Evolutionary conservation across 1,139 yeast species (phyloP).

Genomic region (Arxiozyma heterogenica): DNA sequence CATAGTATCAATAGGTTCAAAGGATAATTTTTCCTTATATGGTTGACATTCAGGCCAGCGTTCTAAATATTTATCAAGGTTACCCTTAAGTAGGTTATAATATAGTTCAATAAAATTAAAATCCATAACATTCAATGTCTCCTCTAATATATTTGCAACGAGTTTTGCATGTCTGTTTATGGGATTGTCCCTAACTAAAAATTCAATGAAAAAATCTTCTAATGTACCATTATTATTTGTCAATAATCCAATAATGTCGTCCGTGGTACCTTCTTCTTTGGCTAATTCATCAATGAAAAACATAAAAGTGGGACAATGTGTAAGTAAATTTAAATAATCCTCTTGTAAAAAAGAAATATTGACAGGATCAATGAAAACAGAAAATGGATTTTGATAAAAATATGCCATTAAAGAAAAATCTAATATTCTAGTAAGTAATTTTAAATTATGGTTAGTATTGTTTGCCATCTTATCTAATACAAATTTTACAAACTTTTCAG

Average conservation of each 20-base stretch:
- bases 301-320: slow-evolving; percentile 42
- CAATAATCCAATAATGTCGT: slow-evolving; percentile 22
- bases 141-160: slow-evolving; percentile 23
- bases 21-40: slow-evolving; percentile 17
- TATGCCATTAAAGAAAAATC: slow-evolving; percentile 61
- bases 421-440: slow-evolving; percentile 40
- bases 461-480: slow-evolving; percentile 28
- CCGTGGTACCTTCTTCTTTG: slow-evolving; percentile 21
- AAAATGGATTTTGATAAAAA: slow-evolving; percentile 60
- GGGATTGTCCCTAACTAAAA: slow-evolving; percentile 29
- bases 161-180: slow-evolving; percentile 27
- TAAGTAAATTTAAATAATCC: slow-evolving; percentile 34
- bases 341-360: slow-evolving; percentile 29
- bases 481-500: slow-evolving; percentile 26
- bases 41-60: slow-evolving; percentile 23
- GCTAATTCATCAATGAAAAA: slow-evolving; percentile 33
- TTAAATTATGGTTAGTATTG: slow-evolving; percentile 27
- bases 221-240: slow-evolving; percentile 20
- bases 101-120: slow-evolving; percentile 28
- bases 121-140: slow-evolving; percentile 19
- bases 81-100: slow-evolving; percentile 22
- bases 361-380: slow-evolving; percentile 36
- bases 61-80: slow-evolving; percentile 17
- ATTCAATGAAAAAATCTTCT: slow-evolving; percentile 28
- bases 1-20: slow-evolving; percentile 27